Conservation (phyloP, 768 basidiomycete genomes). For the Termitomyces titanicus region DNA sequence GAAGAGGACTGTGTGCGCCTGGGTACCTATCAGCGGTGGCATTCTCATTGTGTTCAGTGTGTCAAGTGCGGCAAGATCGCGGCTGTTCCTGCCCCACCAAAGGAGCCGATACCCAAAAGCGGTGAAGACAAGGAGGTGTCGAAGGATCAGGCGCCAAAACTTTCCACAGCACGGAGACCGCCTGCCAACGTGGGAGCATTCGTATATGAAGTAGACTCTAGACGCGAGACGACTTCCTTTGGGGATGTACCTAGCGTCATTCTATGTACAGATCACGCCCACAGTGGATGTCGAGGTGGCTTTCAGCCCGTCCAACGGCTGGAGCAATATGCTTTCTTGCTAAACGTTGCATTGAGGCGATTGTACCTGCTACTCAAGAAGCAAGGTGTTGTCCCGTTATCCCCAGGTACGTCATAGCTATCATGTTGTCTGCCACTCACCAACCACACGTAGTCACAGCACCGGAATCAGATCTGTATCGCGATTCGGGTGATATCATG, state of each 20-base stretch:
- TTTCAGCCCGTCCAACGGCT: slow-evolving; percentile 91
- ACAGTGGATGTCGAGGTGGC: slow-evolving; percentile 61
- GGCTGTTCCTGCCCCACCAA: slow-evolving; percentile 49
- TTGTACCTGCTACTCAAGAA: slow-evolving; percentile 85
- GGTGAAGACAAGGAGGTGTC: slow-evolving; percentile 43
- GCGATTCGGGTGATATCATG: slow-evolving; percentile 88
- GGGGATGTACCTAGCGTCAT: slow-evolving; percentile 71
- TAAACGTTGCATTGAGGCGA: slow-evolving; percentile 92
- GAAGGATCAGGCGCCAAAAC: slow-evolving; percentile 49
- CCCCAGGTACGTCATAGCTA: slow-evolving; percentile 52
- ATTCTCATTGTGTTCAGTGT: slow-evolving; percentile 91
- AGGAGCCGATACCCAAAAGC: slow-evolving; percentile 52
- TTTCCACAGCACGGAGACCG: slow-evolving; percentile 63
- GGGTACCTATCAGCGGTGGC: slow-evolving; percentile 97
- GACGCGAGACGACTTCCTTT: slow-evolving; percentile 65
- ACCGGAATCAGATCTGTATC: slow-evolving; percentile 70
- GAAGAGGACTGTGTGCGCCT: slow-evolving; percentile 96
- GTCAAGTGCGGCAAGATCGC: slow-evolving; percentile 74
- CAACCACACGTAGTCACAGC: slow-evolving; percentile 20
- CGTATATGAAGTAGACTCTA: slow-evolving; percentile 68
- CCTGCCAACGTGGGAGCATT: slow-evolving; percentile 82
- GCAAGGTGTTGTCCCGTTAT: slow-evolving; percentile 84
- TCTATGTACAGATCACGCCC: slow-evolving; percentile 76
- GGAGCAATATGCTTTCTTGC: slow-evolving; percentile 95
- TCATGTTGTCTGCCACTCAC: slow-evolving; percentile 4